phyloP scores from a whole-genome alignment of 305 asterid species.

The Fraxinus nigra region DNA sequence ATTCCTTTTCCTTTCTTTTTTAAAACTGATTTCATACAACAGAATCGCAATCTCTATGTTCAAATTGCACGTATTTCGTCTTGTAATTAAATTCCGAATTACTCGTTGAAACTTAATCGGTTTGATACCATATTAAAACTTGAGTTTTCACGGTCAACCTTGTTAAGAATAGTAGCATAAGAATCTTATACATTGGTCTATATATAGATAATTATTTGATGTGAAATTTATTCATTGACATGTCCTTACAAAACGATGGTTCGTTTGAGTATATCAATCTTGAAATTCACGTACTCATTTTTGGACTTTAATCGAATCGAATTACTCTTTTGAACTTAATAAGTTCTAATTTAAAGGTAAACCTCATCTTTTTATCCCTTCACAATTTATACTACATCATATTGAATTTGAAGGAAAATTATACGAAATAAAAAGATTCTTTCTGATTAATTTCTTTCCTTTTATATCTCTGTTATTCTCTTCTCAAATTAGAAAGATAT shows the following conservation, averaged over 20 bases:
- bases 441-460: neutral
- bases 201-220: neutral
- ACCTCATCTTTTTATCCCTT: neutral
- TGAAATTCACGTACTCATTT: neutral
- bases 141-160: neutral
- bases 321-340: neutral
- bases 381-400: conserved; percentile 24
- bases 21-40: neutral
- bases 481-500: neutral
- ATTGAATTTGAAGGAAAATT: conserved; percentile 29
- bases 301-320: too few species aligned
- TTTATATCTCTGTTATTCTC: conserved; percentile 36
- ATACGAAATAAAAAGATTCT: neutral
- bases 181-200: neutral
- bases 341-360: neutral
- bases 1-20: neutral
- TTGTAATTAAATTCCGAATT: neutral
- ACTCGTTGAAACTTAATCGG: neutral
- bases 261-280: neutral
- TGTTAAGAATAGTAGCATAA: neutral
- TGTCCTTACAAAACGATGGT: neutral
- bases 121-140: neutral
- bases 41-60: neutral
- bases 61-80: neutral
- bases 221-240: neutral